These are phyloP conservation scores for Colletotrichum paranaense DNA, from an alignment of 2,329 filamentous ascomycete species.

Conservation along the genomic window DNA sequence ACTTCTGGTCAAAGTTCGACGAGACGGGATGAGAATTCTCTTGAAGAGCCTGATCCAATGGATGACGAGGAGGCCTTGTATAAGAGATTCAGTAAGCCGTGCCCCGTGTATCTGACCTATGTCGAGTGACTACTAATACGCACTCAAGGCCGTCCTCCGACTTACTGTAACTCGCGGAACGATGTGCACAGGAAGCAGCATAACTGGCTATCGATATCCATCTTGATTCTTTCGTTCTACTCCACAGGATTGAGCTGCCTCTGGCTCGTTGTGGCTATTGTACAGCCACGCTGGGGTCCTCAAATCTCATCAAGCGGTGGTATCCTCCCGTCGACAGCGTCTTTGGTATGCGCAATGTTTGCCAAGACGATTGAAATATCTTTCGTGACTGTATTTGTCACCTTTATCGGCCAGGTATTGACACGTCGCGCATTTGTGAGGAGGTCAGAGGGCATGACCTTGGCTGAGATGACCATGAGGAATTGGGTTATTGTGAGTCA, in stretches of 20 bases:
- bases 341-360: constrained; percentile 73
- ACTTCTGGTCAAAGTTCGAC: neutral
- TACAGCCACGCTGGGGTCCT: constrained; percentile 71
- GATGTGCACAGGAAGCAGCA: constrained; percentile 45
- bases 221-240: constrained; percentile 66
- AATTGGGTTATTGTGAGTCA: constrained; percentile 70
- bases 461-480: constrained; percentile 83
- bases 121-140: neutral
- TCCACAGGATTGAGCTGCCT: constrained; percentile 73
- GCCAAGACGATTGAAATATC: constrained; percentile 83
- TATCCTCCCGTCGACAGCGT: constrained; percentile 72
- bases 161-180: constrained; percentile 45
- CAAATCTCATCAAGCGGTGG: constrained; percentile 64
- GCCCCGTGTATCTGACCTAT: neutral
- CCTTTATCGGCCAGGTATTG: constrained; percentile 79
- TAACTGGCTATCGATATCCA: constrained; percentile 62
- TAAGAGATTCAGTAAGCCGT: constrained; percentile 45
- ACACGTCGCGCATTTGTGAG: constrained; percentile 75
- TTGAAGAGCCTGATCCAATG: constrained; percentile 7
- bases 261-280: constrained; percentile 72
- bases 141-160: constrained; percentile 42
- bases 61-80: constrained; percentile 44
- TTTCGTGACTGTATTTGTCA: constrained; percentile 82
- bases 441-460: constrained; percentile 72
- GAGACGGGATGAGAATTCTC: neutral